These are phyloP conservation scores for Dactylellina cionopaga DNA, from an alignment of 2,329 filamentous ascomycete species.

Conservation along the genomic window DNA sequence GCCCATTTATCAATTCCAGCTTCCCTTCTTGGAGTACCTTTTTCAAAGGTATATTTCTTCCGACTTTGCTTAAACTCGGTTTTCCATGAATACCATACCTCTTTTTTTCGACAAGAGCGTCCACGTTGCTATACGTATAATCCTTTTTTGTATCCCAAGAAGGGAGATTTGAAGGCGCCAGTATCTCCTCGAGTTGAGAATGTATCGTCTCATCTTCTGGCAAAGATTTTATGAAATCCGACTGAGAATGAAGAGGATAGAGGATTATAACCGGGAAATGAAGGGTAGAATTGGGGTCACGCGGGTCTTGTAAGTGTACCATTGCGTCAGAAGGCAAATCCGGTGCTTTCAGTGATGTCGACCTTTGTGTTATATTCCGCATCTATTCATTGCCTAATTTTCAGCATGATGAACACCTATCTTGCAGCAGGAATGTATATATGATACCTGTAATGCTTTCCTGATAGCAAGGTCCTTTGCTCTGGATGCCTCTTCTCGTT, in stretches of 20 bases:
- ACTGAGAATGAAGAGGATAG: slow-evolving; percentile 83
- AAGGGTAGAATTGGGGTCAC: slow-evolving; percentile 77
- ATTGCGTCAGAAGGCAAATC: slow-evolving; percentile 83
- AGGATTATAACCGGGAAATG: slow-evolving; percentile 82
- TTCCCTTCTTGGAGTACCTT: slow-evolving; percentile 79
- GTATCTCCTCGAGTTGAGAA: slow-evolving; percentile 83
- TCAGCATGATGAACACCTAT: too few species aligned
- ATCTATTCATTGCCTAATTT: too few species aligned
- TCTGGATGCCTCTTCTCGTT: slow-evolving; percentile 63
- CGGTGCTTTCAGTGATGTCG: slow-evolving; percentile 65
- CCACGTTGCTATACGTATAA: slow-evolving; percentile 73
- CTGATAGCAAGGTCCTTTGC: slow-evolving; percentile 71
- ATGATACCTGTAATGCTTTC: slow-evolving; percentile 72
- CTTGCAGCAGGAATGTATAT: too few species aligned
- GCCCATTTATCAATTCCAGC: slow-evolving; percentile 85
- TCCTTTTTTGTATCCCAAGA: slow-evolving; percentile 80
- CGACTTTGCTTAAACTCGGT: slow-evolving; percentile 77
- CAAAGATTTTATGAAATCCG: slow-evolving; percentile 90
- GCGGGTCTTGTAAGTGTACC: slow-evolving; percentile 75
- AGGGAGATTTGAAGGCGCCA: slow-evolving; percentile 69
- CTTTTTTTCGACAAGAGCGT: slow-evolving; percentile 88
- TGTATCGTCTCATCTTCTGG: slow-evolving; percentile 77
- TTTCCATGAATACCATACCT: slow-evolving; percentile 68
- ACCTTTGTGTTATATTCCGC: slow-evolving; percentile 20
- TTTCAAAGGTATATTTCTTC: slow-evolving; percentile 81